These are phyloP conservation scores for Petunia secreta DNA, from an alignment of 257 asterid species.

Conservation along the genomic window DNA sequence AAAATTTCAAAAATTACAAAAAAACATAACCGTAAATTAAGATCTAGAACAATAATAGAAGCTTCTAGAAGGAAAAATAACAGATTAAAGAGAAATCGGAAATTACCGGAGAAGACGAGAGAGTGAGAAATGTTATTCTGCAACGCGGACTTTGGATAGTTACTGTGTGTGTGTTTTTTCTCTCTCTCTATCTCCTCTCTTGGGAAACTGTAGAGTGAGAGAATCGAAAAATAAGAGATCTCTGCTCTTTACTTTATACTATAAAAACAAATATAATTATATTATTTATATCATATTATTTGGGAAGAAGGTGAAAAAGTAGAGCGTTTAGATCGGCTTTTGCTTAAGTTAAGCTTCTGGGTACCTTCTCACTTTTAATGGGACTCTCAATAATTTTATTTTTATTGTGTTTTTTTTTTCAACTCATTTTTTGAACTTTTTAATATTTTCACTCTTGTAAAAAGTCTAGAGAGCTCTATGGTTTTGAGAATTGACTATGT, in stretches of 20 bases:
- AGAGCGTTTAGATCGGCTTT: not conserved
- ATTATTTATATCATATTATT: no score
- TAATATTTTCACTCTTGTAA: not conserved
- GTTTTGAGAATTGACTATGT: not conserved
- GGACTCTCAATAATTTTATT: not conserved
- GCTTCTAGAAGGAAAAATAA: conserved; percentile 2
- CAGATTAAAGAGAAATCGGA: not conserved
- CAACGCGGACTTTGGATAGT: not conserved
- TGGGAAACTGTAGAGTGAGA: conserved; percentile 19
- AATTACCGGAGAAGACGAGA: conserved; percentile 14
- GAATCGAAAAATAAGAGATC: conserved; percentile 5
- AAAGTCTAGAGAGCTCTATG: not conserved
- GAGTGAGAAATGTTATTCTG: not conserved
- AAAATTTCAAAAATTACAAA: not conserved
- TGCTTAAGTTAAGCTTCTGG: conserved; percentile 9
- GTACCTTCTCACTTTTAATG: conserved; percentile 21
- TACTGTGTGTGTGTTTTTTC: not conserved
- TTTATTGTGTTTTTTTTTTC: not conserved
- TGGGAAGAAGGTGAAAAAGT: not conserved
- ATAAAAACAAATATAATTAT: not conserved
- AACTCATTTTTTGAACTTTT: not conserved
- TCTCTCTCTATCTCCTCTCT: conserved; percentile 11
- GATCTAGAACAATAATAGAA: not conserved
- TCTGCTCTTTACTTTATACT: not conserved
- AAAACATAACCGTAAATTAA: not conserved